Evolutionary conservation across 495 filamentous ascomycete genomes (phyloP), one percentile per base, ranked within the genome.

Genomic region (Neurospora sp.): DNA sequence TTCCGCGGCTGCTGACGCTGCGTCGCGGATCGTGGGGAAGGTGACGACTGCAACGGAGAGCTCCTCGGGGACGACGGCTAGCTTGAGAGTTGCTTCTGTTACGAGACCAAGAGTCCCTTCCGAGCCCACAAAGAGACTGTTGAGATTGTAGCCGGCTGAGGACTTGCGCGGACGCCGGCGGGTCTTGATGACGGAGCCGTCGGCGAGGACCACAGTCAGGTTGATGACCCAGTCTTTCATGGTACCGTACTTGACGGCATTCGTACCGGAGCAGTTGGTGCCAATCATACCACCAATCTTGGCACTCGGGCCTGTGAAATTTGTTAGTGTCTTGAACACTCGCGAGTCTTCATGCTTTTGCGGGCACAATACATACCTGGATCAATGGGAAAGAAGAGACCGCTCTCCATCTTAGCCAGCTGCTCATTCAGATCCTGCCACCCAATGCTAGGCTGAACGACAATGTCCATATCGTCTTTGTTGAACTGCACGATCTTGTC

Each of bases 191-290:
- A 94, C 80, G 0, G 89, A 92, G 4, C 92, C 92, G 78, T 94
- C 92, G 10, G 91, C 90, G 14, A 94, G 84, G 1, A 94, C 92
- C 1, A 94, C 90, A 0, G 92, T 94, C 53, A 94, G 80, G 75
- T 92, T 92, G 73, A 94, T 87, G 37, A 94, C 91, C 92, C 92
- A 94, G 74, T 94, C 92, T 78, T 91, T 92, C 92, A 94, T 94
- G 8, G 92, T 94, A 0, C 92, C 92, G 77, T 94, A 94, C 73
- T 90, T 85, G 31, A 92, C 91, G 5, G 92, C 92, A 76, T 94
- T 94, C 8, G 92, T 94, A 3, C 92, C 92, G 40, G 88, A 90
- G 75, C 92, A 94, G 77, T 91, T 91, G 70, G 91, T 94, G 14
- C 91, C 92, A 68, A 94, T 89, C 92, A 94, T 93, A 20, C 89